Base-by-base conservation (phyloP, 2,329 filamentous ascomycete species). In the Sclerotinia subarctica region DNA sequence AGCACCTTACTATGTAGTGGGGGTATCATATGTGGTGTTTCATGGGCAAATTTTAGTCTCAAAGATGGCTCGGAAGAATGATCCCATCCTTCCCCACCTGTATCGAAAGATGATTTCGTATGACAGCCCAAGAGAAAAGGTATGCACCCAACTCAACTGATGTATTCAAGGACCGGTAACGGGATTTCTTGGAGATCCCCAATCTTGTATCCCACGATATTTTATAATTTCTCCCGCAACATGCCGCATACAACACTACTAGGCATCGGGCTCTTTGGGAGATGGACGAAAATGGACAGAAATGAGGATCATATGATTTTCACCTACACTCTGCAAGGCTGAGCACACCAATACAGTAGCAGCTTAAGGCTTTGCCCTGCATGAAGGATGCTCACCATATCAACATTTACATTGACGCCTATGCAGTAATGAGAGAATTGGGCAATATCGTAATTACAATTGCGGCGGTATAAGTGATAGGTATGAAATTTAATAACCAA, bases 131-230 rank as follows among this genome's bases (percentile, higher is more conserved):
- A 62, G 42, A 67, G 19, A 67, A 62, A 19, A 38, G 7, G 29
- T 13, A 47, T 47, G 32, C 38, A 53, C 35, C 32, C 60, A 54
- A 65, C 42, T 42, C 8, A 42, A 47, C 21, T 65, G 63, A n/a
- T 64, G 32, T 21, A 64, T 10, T 17, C 35, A 53, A 44, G 26
- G 32, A 53, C 32, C 53, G 60, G 60, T 29, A 64, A 64, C 53
- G 21, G 29, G 32, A 47, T 49, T 24, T n/a, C 53, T 57, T 60
- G 58, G 35, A 69, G 70, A 68, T 69, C n/a, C 44, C 47, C 32
- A 52, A 70, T 70, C 68, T 71, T 64, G 71, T 72, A 64, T 66
- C 57, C 71, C 68, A 59, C 66, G 71, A 72, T 69, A 58, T 68
- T 68, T 73, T 71, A 71, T 63, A 57, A 42, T 63, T 38, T 26